These are phyloP conservation scores for Berkeleyomyces rouxiae DNA, from an alignment of 2,329 filamentous ascomycete genomes.

Conservation along the genomic window DNA sequence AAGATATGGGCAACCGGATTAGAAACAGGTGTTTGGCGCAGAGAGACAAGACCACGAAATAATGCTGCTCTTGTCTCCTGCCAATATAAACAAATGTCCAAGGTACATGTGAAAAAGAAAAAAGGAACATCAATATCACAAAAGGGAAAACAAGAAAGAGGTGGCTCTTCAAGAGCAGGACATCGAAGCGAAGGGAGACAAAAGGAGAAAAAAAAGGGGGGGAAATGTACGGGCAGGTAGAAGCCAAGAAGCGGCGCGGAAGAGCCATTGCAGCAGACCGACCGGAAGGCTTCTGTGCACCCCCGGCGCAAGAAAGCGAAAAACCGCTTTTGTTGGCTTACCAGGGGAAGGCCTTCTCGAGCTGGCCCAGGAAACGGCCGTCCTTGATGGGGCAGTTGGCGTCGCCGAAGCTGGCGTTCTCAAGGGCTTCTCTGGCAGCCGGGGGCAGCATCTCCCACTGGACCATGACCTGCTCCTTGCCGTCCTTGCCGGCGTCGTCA, in stretches of 20 bases:
- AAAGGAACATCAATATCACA: background rate
- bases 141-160: background rate
- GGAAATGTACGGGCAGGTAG: background rate
- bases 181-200: background rate
- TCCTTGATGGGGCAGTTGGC: constrained; percentile 27
- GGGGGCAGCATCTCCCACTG: constrained; percentile 28
- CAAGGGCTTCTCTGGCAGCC: constrained; percentile 22
- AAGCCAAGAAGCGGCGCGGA: background rate
- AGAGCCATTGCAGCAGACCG: background rate
- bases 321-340: background rate
- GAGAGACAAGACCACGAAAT: too few relatives aligned
- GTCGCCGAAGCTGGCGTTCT: constrained; percentile 24
- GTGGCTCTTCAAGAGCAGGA: background rate
- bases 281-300: background rate
- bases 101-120: background rate
- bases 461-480: constrained; percentile 25
- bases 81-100: too few relatives aligned
- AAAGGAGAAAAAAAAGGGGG: background rate
- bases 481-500: constrained; percentile 19
- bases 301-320: too few relatives aligned
- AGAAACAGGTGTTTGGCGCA: too few relatives aligned
- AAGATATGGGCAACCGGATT: too few relatives aligned
- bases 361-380: constrained; percentile 17
- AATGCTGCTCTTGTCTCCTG: too few relatives aligned
- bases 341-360: constrained; percentile 14